A percentile compares a stretch with the other conserved stretches of the same genome.
These are phyloP conservation scores for Sporothrix globosa DNA, from an alignment of 2,329 filamentous ascomycete species.

Conservation along the genomic window DNA sequence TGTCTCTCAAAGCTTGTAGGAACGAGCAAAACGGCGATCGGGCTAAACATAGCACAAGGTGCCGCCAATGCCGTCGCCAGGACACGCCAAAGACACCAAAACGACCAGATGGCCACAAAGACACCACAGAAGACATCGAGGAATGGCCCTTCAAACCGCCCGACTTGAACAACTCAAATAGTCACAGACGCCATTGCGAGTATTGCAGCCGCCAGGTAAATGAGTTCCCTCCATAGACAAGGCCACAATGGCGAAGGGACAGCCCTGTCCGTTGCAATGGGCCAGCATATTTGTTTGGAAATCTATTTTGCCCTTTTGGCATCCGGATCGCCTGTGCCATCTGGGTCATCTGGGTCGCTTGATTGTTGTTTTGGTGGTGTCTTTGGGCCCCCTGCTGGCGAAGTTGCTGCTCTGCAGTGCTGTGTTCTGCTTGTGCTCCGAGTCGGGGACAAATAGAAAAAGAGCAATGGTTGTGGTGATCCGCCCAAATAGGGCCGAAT, in stretches of 20 bases:
- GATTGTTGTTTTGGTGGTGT: background rate
- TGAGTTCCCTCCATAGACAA: background rate
- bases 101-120: constrained; percentile 10
- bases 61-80: constrained; percentile 7
- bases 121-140: constrained; percentile 23
- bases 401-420: constrained; percentile 13
- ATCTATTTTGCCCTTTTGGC: constrained; percentile 5
- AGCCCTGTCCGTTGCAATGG: background rate
- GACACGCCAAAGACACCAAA: background rate
- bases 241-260: background rate
- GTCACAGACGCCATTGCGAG: background rate
- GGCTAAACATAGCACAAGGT: background rate
- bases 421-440: constrained; percentile 22
- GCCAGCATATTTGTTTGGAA: background rate
- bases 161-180: background rate
- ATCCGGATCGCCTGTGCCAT: background rate
- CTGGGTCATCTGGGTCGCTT: background rate
- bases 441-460: constrained; percentile 31
- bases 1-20: constrained; percentile 6
- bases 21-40: constrained; percentile 8
- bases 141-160: constrained; percentile 5
- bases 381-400: background rate
- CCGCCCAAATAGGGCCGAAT: constrained; percentile 38
- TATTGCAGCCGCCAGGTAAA: background rate
- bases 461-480: constrained; percentile 31